phyloP scores from a whole-genome alignment of 2,329 filamentous ascomycete genomes.

The Aureobasidium sp. region DNA sequence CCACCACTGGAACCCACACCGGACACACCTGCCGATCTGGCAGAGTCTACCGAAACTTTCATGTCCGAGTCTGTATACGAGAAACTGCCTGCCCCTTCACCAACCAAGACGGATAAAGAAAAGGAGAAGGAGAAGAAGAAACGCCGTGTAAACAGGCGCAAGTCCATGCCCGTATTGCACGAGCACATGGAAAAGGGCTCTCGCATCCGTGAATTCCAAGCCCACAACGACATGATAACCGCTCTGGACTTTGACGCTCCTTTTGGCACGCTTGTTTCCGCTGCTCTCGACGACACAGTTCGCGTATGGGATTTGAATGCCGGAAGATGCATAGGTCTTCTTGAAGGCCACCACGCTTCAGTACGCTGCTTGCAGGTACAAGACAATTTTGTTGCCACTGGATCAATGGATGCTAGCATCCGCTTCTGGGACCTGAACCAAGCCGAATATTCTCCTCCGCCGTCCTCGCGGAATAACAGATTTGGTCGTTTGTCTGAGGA shows the following conservation, averaged over 20 bases:
- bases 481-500: conserved; percentile 33
- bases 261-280: conserved; percentile 89
- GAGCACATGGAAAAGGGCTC: conserved; percentile 91
- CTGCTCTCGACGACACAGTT: conserved; percentile 87
- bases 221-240: conserved; percentile 81
- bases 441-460: conserved; percentile 71
- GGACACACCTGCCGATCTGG: conserved; percentile 25
- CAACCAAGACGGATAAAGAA: conserved; percentile 39
- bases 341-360: conserved; percentile 92
- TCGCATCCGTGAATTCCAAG: conserved; percentile 78
- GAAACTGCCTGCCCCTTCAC: conserved; percentile 65
- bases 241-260: conserved; percentile 95
- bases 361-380: conserved; percentile 89
- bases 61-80: conserved; percentile 99
- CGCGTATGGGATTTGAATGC: conserved; percentile 95
- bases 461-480: conserved; percentile 48
- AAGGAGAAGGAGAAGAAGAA: conserved; percentile 41
- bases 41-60: conserved; percentile 57
- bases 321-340: conserved; percentile 79
- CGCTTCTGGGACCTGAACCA: conserved; percentile 90
- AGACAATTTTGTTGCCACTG: conserved; percentile 90
- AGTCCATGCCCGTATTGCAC: conserved; percentile 90
- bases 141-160: conserved; percentile 56
- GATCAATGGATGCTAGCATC: conserved; percentile 90
- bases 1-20: conserved; percentile 19